Conservation (phyloP, 2,329 filamentous ascomycete species). For the Dactylellina sp. region DNA sequence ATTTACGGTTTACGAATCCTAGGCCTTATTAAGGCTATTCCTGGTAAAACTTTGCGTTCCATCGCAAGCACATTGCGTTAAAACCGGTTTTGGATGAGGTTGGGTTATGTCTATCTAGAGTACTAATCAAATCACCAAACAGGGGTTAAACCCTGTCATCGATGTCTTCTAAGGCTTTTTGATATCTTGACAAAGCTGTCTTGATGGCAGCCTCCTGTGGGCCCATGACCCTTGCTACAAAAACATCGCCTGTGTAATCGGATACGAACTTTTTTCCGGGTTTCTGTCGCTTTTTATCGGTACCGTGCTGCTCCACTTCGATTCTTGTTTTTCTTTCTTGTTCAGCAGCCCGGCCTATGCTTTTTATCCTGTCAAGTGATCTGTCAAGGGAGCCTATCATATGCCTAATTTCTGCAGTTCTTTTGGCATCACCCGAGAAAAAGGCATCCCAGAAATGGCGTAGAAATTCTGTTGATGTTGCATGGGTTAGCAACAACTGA, state of each 20-base stretch:
- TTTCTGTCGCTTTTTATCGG: conserved; percentile 72
- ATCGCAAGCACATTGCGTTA: too few relatives aligned
- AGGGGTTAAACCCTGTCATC: conserved; percentile 6
- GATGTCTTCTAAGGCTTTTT: conserved; percentile 31
- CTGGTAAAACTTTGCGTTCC: too few relatives aligned
- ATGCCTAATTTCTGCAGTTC: conserved; percentile 82
- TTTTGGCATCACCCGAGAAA: conserved; percentile 84
- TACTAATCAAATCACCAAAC: neutral
- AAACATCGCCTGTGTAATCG: conserved; percentile 11
- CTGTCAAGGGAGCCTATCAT: conserved; percentile 83
- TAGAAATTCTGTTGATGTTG: conserved; percentile 94
- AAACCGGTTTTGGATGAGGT: too few relatives aligned
- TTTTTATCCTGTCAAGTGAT: conserved; percentile 81
- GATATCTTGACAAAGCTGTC: conserved; percentile 28
- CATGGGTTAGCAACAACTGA: conserved; percentile 80
- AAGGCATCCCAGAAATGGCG: conserved; percentile 97
- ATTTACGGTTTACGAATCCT: too few relatives aligned
- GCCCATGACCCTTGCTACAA: conserved; percentile 29
- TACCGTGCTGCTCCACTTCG: conserved; percentile 74
- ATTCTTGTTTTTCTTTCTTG: conserved; percentile 76
- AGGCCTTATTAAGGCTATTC: too few relatives aligned
- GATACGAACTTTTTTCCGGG: neutral
- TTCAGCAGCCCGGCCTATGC: conserved; percentile 84
- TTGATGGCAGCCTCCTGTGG: conserved; percentile 47
- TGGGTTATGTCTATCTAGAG: too few relatives aligned